These are phyloP conservation scores for Amanita pseudoporphyria DNA, from an alignment of 768 basidiomycete species.

Conservation along the genomic window DNA sequence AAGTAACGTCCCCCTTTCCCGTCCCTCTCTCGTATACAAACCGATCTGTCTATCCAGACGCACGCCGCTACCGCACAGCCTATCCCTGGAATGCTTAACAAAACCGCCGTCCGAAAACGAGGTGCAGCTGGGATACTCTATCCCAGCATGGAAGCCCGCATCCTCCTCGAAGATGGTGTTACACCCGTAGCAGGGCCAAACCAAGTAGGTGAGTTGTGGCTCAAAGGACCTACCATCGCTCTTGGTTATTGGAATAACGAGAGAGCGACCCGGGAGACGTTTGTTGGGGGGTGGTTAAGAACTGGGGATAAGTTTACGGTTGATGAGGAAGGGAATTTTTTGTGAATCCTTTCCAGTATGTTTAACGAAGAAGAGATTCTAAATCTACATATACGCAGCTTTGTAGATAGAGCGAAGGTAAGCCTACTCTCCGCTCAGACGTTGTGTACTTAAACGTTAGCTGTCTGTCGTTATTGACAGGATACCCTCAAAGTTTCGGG, in stretches of 20 bases:
- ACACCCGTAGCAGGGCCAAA: no score
- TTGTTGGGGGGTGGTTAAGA: conserved; percentile 62
- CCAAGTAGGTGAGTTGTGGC: no score
- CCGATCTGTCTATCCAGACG: conserved; percentile 30
- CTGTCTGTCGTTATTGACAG: no score
- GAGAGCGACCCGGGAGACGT: no score
- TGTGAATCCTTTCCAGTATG: conserved; percentile 16
- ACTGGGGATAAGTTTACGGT: conserved; percentile 67
- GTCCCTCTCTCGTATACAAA: not conserved
- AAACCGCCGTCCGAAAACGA: conserved; percentile 27
- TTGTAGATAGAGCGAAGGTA: conserved; percentile 71
- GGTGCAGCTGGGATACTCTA: conserved; percentile 49
- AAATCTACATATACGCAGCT: conserved; percentile 33
- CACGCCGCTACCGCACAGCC: conserved; percentile 39
- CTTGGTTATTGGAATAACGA: no score
- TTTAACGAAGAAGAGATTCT: not conserved
- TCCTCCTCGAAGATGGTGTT: no score
- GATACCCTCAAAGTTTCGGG: no score
- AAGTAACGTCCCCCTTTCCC: conserved; percentile 21
- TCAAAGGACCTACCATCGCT: no score
- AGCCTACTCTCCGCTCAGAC: conserved; percentile 4
- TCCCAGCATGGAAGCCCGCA: conserved; percentile 54
- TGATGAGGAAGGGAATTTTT: no score
- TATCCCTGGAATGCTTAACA: conserved; percentile 33
- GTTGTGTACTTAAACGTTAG: no score